Percentiles rank a stretch among this genome's conserved stretches.
phyloP scores from a whole-genome alignment of 345 rosid species.

The Citrus glauca region DNA sequence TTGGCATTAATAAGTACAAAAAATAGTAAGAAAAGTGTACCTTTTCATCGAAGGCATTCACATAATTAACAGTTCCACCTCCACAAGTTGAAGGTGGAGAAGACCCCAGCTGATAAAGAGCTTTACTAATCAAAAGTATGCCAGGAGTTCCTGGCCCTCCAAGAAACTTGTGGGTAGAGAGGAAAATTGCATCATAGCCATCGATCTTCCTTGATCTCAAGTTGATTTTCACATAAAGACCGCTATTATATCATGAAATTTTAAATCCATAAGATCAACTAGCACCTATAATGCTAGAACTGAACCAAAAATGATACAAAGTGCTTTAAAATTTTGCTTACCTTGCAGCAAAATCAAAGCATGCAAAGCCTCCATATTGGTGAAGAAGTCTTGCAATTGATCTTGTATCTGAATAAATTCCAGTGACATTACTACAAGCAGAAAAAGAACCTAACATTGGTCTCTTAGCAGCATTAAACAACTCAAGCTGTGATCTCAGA shows the following conservation, averaged over 20 bases:
- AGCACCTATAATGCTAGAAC: neutral
- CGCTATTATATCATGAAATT: slow-evolving; percentile 19
- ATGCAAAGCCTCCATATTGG: slow-evolving; percentile 43
- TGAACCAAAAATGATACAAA: neutral
- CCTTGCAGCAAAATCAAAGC: slow-evolving; percentile 70
- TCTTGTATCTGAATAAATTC: slow-evolving; percentile 41
- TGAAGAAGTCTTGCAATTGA: slow-evolving; percentile 45
- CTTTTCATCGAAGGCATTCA: slow-evolving; percentile 33
- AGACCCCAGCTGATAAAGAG: slow-evolving; percentile 41
- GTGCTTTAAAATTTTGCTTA: slow-evolving; percentile 6
- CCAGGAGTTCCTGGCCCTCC: slow-evolving; percentile 68
- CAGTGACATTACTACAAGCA: slow-evolving; percentile 61
- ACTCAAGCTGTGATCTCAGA: slow-evolving; percentile 26
- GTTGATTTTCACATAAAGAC: slow-evolving; percentile 48
- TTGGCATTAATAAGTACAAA: too few relatives aligned
- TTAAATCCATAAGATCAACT: neutral
- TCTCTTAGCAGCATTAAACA: slow-evolving; percentile 22
- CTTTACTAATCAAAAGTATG: slow-evolving; percentile 43
- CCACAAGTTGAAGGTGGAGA: slow-evolving; percentile 59
- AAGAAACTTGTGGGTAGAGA: slow-evolving; percentile 54
- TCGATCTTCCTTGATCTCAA: slow-evolving; percentile 46
- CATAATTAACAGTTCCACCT: slow-evolving; percentile 60
- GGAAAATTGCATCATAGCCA: slow-evolving; percentile 50
- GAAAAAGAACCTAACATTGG: slow-evolving; percentile 58
- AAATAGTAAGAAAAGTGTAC: too few relatives aligned